Evolutionary conservation across 306 rosid species (phyloP).

Genomic region (Inga laurina): DNA sequence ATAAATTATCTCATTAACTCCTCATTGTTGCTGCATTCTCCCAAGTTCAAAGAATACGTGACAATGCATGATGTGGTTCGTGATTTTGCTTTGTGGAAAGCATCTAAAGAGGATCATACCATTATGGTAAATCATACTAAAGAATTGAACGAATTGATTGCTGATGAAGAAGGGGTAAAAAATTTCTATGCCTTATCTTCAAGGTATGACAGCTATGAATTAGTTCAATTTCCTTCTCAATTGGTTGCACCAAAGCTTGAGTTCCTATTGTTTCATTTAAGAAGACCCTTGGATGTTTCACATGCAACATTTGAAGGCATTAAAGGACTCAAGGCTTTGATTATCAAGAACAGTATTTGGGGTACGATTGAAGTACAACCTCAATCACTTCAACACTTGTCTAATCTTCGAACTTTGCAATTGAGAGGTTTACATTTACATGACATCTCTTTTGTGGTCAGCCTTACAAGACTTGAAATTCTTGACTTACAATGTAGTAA

Average conservation of each 20-base stretch:
- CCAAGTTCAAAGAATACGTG: not conserved
- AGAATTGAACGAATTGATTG: too few relatives aligned
- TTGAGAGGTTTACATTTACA: too few relatives aligned
- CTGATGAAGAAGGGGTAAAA: too few relatives aligned
- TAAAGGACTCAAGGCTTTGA: not conserved
- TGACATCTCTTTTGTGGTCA: too few relatives aligned
- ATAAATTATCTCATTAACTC: not conserved
- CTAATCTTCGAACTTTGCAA: not conserved
- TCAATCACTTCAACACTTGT: not conserved
- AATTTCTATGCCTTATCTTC: too few relatives aligned
- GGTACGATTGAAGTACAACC: not conserved
- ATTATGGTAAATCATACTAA: too few relatives aligned
- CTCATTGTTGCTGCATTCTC: not conserved
- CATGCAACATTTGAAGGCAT: not conserved
- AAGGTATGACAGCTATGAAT: too few relatives aligned
- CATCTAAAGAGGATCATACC: not conserved
- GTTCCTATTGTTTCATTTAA: not conserved
- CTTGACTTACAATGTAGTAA: too few relatives aligned
- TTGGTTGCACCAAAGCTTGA: too few relatives aligned
- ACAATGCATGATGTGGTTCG: slow-evolving; percentile 28
- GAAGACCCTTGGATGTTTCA: not conserved
- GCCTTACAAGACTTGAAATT: too few relatives aligned
- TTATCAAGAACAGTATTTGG: too few relatives aligned
- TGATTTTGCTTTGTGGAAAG: slow-evolving; percentile 16
- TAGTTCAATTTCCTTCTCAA: too few relatives aligned